Conservation (phyloP, 352 stramenopile species). For the Phytophthora tentaculata region DNA sequence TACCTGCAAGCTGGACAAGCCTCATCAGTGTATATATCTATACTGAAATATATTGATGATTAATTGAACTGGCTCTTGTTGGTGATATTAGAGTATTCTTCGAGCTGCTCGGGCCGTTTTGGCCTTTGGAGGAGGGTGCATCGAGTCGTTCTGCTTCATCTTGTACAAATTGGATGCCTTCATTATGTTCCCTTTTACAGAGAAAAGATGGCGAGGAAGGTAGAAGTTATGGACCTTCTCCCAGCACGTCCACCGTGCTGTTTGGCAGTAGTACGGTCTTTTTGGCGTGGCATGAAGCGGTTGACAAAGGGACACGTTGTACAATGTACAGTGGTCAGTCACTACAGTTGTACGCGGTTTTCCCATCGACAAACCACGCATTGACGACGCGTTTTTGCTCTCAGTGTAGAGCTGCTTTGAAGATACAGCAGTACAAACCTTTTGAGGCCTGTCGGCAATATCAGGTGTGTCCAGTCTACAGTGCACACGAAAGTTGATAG, state of each 20-base stretch:
- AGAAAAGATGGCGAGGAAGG: conserved; percentile 1
- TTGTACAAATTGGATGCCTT: neutral
- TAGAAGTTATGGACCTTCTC: conserved; percentile 15
- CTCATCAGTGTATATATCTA: too few relatives aligned
- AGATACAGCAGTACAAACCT: neutral
- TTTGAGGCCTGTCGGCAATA: conserved; percentile 7
- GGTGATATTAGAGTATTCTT: too few relatives aligned
- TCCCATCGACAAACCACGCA: conserved; percentile 6
- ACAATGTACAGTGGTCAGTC: conserved; percentile 3
- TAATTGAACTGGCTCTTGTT: too few relatives aligned
- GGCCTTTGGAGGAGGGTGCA: too few relatives aligned
- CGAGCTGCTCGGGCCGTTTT: too few relatives aligned
- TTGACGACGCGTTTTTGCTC: neutral
- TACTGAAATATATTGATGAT: too few relatives aligned
- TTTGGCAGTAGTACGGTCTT: conserved; percentile 5
- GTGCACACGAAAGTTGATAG: conserved; percentile 37
- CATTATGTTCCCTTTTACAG: neutral
- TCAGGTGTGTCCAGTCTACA: conserved; percentile 11
- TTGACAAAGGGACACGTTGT: conserved; percentile 6
- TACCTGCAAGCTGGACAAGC: too few relatives aligned
- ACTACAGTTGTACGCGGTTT: neutral
- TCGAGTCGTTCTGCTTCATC: neutral
- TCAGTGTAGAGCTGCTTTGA: conserved; percentile 18
- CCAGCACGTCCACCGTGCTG: conserved; percentile 10
- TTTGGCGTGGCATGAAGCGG: neutral